Percentiles rank a stretch among this genome's conserved stretches.
phyloP scores from a whole-genome alignment of 257 asterid species.

The Scutellaria barbata region DNA sequence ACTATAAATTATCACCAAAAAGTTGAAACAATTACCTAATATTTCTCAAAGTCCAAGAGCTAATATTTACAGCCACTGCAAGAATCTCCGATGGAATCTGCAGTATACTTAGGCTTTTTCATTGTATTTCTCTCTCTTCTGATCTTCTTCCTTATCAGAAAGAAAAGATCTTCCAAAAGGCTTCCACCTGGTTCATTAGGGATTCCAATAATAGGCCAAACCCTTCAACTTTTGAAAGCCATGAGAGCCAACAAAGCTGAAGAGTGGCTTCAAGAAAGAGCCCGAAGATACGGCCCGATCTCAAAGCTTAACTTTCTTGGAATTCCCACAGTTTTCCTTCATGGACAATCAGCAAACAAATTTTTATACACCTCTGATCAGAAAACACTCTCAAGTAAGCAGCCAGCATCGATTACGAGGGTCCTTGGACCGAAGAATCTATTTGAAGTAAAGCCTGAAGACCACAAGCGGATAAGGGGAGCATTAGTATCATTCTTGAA shows the following conservation, averaged over 20 bases:
- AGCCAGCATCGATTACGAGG: not conserved
- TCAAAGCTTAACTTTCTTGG: no score
- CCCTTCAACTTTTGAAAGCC: not conserved
- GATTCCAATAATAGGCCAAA: slow-evolving; percentile 2
- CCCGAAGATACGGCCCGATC: no score
- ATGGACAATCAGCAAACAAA: no score
- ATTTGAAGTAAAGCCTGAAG: not conserved
- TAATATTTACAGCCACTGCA: no score
- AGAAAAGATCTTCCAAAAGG: not conserved
- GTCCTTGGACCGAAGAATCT: not conserved
- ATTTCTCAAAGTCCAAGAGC: no score
- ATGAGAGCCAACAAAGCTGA: slow-evolving; percentile 4
- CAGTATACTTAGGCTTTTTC: not conserved
- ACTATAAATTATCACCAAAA: no score
- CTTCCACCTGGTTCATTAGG: not conserved
- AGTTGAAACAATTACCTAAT: no score
- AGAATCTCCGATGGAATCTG: not conserved
- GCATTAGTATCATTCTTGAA: not conserved
- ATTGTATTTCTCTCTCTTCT: no score
- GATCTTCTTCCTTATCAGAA: not conserved
- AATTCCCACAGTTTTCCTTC: no score
- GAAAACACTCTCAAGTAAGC: not conserved
- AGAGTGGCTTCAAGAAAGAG: not conserved
- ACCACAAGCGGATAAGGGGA: slow-evolving; percentile 22
- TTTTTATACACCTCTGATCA: not conserved